A percentile compares a stretch with the other conserved stretches of the same genome.
phyloP scores from a whole-genome alignment of 169 alveolate genomes.

The Cryptosporidium ryanae region DNA sequence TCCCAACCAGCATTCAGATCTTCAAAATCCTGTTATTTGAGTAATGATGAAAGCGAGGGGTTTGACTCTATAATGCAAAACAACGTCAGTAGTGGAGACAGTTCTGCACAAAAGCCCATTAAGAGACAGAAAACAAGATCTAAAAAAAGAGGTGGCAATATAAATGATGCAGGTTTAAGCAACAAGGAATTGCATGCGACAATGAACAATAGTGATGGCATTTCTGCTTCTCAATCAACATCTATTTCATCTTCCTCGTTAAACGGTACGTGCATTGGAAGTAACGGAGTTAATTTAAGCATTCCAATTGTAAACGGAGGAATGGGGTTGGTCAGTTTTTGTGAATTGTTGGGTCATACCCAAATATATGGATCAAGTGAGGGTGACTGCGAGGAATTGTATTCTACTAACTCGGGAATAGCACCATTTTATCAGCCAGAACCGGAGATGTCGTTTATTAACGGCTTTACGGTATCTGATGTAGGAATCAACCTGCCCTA shows the following conservation, averaged over 20 bases:
- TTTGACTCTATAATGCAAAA: slow-evolving; percentile 10
- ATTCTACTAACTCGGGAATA: slow-evolving; percentile 12
- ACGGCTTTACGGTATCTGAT: background rate
- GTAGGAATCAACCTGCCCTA: too few relatives aligned
- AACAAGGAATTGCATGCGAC: background rate
- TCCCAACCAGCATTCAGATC: too few relatives aligned
- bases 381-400: background rate
- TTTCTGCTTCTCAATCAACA: background rate
- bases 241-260: too few relatives aligned
- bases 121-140: slow-evolving; percentile 53
- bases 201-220: too few relatives aligned
- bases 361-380: background rate
- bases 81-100: background rate
- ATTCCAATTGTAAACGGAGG: too few relatives aligned
- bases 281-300: too few relatives aligned
- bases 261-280: too few relatives aligned
- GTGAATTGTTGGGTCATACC: too few relatives aligned
- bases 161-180: background rate
- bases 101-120: slow-evolving; percentile 2
- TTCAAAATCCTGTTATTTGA: background rate
- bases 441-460: slow-evolving; percentile 19
- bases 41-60: slow-evolving; percentile 23
- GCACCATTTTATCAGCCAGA: slow-evolving; percentile 65
- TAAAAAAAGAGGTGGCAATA: slow-evolving; percentile 7
- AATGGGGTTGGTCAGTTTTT: too few relatives aligned